Base-by-base conservation (phyloP, 169 alveolate species). In the Plasmodium coatneyi region DNA sequence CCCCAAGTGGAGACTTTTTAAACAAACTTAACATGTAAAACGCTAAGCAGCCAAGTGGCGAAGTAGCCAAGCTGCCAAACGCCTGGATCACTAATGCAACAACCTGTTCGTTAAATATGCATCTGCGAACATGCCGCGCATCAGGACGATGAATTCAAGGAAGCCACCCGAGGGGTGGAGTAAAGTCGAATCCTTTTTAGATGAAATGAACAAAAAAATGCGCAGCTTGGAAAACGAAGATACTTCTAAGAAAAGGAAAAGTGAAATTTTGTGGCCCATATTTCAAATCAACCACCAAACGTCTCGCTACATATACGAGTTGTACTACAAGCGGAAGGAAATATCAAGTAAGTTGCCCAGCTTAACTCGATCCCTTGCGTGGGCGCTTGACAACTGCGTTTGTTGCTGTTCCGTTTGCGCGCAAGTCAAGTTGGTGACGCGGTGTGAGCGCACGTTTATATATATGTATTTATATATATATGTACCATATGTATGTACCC, bases 201-300 rank as follows among this genome's bases (percentile, higher is more conserved):
- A 94, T 39, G 99, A 99, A 92, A 96, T 98, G 92, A 95, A 97
- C 72, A 96, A 98, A 95, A 97, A 98, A 94, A 98, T 99, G 99
- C 97, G 99, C 91, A 99, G 98, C 71, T 99, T 98, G n/a, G 99
- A 98, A 94, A 97, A 96, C 74, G 99, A 97, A 80, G 97, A 99
- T 54, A 97, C 98, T 66, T 99, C 98, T 46, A 99, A 99, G 54
- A 99, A 98, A 93, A 95, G 99, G 74, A 98, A 98, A 92, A 97
- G 98, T 76, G 99, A 99, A 95, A 93, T 97, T 34, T 95, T 98
- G 28, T 99, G 99, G 99, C 99, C 99, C 36, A 98, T 99, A 41
- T 98, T 97, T 95, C 96, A 98, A 95, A 95, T 99, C 32, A 99
- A 98, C 95, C 99, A 99, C 95, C 98, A 99, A 95, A 97, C 99